Evolutionary conservation across 805 yeast genomes (phyloP).

Genomic region (Cyberlindnera misumaiensis): DNA sequence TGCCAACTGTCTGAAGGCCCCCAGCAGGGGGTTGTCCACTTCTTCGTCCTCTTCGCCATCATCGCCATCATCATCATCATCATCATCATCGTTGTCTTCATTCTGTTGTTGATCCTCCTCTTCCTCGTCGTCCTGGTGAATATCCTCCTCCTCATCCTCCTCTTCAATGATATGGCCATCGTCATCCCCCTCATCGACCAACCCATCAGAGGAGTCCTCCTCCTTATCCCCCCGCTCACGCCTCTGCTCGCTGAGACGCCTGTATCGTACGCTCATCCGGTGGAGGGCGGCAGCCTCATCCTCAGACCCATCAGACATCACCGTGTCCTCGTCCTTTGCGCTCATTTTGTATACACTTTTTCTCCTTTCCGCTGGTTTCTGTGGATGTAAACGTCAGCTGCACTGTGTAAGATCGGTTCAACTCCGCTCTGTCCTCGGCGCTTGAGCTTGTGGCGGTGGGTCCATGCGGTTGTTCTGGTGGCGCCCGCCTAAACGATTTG

Average conservation of each 20-base stretch:
- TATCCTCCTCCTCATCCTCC: conserved; percentile 19
- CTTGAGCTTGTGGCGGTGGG: background rate
- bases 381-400: no score
- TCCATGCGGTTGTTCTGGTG: no score
- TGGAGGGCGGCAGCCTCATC: conserved; percentile 10
- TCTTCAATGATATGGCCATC: conserved; percentile 21
- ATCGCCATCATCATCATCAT: conserved; percentile 20
- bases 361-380: background rate
- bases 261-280: no score
- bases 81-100: conserved; percentile 16
- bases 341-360: background rate
- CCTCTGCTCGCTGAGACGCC: no score
- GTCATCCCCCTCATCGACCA: conserved; percentile 17
- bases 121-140: conserved; percentile 18
- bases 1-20: conserved; percentile 23
- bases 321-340: conserved; percentile 2
- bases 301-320: conserved; percentile 10
- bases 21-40: conserved; percentile 20
- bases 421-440: no score
- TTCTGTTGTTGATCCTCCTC: conserved; percentile 20
- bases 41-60: conserved; percentile 15
- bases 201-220: background rate
- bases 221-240: no score
- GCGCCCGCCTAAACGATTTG: no score
- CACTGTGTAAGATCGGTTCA: no score